Base-by-base conservation (phyloP, 2,329 filamentous ascomycete species). In the Akanthomyces lecanii region DNA sequence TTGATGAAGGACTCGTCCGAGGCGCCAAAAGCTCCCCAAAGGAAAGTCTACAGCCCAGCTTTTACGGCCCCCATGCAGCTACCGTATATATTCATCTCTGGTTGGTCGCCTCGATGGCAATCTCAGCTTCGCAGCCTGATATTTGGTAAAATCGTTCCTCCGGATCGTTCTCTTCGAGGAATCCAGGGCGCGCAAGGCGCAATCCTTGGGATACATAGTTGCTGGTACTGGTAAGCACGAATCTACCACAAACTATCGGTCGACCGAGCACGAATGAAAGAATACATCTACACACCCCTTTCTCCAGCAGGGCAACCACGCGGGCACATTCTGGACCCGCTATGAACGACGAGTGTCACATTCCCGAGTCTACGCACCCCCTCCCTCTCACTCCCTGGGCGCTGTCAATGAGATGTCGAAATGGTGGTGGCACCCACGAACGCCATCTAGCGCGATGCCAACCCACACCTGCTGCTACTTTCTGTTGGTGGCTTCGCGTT, bases 381-480 rank as follows among this genome's bases (percentile, higher is more conserved):
- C 25, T 21, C 21, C 21, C 21, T 21, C 21, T 21, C 21, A 21
- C 21, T 21, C 21, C 21, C 36, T 12, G 52, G 36, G 14, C 47
- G 55, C 25, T 47, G 55, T 38, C 55, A 38, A 48, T 11, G 18
- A 48, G 33, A 42, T 8, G 45, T 33, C 33, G 6, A 30, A 59
- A 51, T 59, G 56, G 56, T 51, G 56, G 56, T 51, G 14, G 55
- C 38, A 61, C 57, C 33, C 33, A 36, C 33, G 33, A 36, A 36
- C 33, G 33, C 57, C 57, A 52, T 61, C 57, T 61, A 61, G 57
- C 57, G 57, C 57, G 57, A 61, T 61, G 48, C 57, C 23, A 61
- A 6, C 45, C 55, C 57, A 61, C 57, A 61, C 18, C 48, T n/a
- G 18, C 25, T 61, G 57, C 47, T 23, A 61, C 47, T 53, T 40